Base-by-base conservation (phyloP, 139 green algal species). In the Penium margaritaceum region DNA sequence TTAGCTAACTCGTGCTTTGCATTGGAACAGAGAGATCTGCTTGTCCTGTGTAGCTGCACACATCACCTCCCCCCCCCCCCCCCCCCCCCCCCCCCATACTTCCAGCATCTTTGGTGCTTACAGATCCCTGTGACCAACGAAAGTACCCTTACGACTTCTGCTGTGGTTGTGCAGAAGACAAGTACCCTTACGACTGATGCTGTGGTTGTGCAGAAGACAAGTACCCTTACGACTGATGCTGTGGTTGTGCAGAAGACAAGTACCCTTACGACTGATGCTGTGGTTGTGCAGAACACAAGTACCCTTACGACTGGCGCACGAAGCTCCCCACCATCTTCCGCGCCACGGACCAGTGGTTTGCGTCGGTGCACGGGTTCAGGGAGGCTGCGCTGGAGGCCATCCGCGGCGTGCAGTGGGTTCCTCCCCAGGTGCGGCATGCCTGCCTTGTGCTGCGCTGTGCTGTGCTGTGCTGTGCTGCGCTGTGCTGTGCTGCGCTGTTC, bases 301-400 rank as follows among this genome's bases (percentile, higher is more conserved):
- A 98, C 83, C 94, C 95, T 0, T 99, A 99, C 79, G 95, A 99
- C 85, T 99, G 95, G 95, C 85, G 95, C 38, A 98, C 93, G 37
- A 99, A 99, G 86, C 94, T 96, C 79, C 95, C 95, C 3, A 97
- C 92, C 76, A 99, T 99, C 79, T 97, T 97, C 82, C 85, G 94
- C 21, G 91, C 94, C 58, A 98, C 94, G 14, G 84, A 90, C 76
- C 93, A 98, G 86, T 96, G 89, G 87, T 93, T 93, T 85, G 89
- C 85, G 0, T 90, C 89, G 0, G 88, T 99, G 51, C 87, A 92
- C 35, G 90, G 90, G 21, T 97, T 99, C 82, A 72, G 81, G 14
- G 41, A 84, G 30, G 78, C 81, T 5, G 90, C 89, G 2, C 65
- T 95, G 29, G 70, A 84, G n/a, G 90, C 88, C 3, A 90, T 94